These are phyloP conservation scores for Pistacia integerrima DNA, from an alignment of 345 rosid species.

Conservation along the genomic window DNA sequence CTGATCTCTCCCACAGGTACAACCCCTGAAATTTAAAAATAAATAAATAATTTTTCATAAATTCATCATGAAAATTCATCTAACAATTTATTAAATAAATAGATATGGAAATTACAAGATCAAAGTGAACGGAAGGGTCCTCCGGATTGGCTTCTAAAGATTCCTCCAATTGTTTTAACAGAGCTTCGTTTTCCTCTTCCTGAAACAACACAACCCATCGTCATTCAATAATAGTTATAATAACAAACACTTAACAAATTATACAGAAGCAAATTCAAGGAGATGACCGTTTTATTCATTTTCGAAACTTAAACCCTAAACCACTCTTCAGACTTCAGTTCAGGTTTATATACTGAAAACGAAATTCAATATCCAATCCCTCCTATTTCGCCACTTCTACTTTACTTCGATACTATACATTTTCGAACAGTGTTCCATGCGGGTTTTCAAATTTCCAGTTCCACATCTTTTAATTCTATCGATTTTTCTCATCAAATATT, in stretches of 20 bases:
- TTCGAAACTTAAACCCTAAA: conserved; percentile 10
- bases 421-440: no score
- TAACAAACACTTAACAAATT: neutral
- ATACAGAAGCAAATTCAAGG: neutral
- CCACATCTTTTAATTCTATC: no score
- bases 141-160: conserved; percentile 66
- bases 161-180: conserved; percentile 46
- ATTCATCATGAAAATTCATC: neutral
- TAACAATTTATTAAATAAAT: neutral
- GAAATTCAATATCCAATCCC: no score
- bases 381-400: no score
- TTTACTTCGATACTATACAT: no score
- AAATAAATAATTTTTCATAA: no score
- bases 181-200: conserved; percentile 30
- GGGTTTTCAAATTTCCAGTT: neutral
- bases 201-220: conserved; percentile 4
- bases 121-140: conserved; percentile 61
- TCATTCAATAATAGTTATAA: neutral
- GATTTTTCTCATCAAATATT: neutral
- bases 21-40: conserved; percentile 56
- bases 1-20: conserved; percentile 59
- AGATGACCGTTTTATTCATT: conserved; percentile 9
- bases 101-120: conserved; percentile 41
- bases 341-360: neutral
- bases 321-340: neutral